phyloP scores from a whole-genome alignment of 352 stramenopile genomes.

The Phytophthora colocasiae region DNA sequence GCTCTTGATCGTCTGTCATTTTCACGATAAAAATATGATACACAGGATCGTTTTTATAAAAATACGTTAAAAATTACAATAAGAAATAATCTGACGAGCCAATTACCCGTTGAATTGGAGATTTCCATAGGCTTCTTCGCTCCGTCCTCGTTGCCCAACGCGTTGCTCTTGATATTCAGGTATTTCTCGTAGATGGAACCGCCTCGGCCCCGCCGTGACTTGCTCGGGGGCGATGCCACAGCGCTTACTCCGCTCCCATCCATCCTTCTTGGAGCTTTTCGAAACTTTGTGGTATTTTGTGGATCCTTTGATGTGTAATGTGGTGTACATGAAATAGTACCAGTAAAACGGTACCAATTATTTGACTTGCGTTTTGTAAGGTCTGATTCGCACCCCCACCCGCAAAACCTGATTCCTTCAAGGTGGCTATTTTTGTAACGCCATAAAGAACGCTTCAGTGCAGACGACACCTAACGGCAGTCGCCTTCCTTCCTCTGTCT shows the following conservation, averaged over 20 bases:
- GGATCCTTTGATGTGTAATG: slow-evolving; percentile 8
- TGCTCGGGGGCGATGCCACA: slow-evolving; percentile 16
- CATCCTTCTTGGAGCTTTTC: slow-evolving; percentile 28
- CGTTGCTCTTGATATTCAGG: slow-evolving; percentile 57
- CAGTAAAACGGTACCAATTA: background rate
- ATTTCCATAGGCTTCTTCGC: slow-evolving; percentile 41
- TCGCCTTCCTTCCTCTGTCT: slow-evolving; percentile 22
- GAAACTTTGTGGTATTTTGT: slow-evolving; percentile 3
- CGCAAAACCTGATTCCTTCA: slow-evolving; percentile 33
- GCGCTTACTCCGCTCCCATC: slow-evolving; percentile 31
- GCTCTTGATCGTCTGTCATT: slow-evolving; percentile 52
- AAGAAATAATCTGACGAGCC: background rate
- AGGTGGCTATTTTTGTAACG: slow-evolving; percentile 32
- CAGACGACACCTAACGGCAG: slow-evolving; percentile 10
- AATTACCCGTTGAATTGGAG: slow-evolving; percentile 63
- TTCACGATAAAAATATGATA: too few species aligned
- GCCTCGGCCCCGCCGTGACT: slow-evolving; percentile 30
- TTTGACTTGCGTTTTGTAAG: slow-evolving; percentile 27
- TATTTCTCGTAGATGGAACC: slow-evolving; percentile 54
- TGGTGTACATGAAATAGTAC: slow-evolving; percentile 18
- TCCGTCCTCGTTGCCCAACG: slow-evolving; percentile 11
- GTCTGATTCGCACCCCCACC: slow-evolving; percentile 25
- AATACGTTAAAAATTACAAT: slow-evolving; percentile 1
- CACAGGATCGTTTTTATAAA: background rate
- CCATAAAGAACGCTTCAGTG: slow-evolving; percentile 11